Percentiles rank a stretch among this genome's conserved stretches.
These are phyloP conservation scores for Alloascoidea africana DNA, from an alignment of 805 yeast species.

Conservation along the genomic window DNA sequence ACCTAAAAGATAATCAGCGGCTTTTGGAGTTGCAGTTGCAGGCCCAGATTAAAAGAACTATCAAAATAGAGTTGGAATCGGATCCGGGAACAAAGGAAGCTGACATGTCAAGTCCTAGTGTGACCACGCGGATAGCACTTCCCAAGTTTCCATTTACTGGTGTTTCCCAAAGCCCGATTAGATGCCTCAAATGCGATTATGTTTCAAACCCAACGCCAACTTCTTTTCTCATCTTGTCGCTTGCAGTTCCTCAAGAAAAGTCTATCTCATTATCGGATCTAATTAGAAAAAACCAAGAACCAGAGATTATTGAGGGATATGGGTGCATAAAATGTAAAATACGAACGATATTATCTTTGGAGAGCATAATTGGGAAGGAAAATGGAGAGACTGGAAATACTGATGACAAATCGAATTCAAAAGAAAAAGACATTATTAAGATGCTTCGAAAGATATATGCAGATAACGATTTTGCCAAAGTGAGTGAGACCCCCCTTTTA, in stretches of 20 bases:
- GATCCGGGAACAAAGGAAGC: conserved; percentile 3
- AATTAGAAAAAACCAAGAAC: conserved; percentile 40
- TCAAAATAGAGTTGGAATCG: neutral
- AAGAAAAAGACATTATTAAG: conserved; percentile 13
- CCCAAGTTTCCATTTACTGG: conserved; percentile 72
- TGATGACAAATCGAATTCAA: conserved; percentile 3
- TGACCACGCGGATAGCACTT: conserved; percentile 10
- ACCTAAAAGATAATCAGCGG: conserved; percentile 10
- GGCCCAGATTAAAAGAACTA: conserved; percentile 3
- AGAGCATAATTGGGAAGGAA: too few relatives aligned
- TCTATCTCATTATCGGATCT: conserved; percentile 35
- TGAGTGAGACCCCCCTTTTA: conserved; percentile 19
- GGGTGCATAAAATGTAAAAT: conserved; percentile 57
- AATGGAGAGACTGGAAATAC: conserved; percentile 9
- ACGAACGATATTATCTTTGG: conserved; percentile 24
- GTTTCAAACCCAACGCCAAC: conserved; percentile 42
- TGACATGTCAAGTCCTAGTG: conserved; percentile 6
- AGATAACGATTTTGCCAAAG: conserved; percentile 41
- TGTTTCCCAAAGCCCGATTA: conserved; percentile 44
- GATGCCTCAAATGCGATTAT: conserved; percentile 52
- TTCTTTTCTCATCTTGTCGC: conserved; percentile 56
- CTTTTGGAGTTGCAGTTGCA: conserved; percentile 5
- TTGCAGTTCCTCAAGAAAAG: conserved; percentile 50
- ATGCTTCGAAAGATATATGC: conserved; percentile 32
- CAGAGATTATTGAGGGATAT: conserved; percentile 65